A percentile compares a stretch with the other conserved stretches of the same genome.
Evolutionary conservation across 345 rosid genomes (phyloP).

Genomic region (Gynandropsis gynandra): DNA sequence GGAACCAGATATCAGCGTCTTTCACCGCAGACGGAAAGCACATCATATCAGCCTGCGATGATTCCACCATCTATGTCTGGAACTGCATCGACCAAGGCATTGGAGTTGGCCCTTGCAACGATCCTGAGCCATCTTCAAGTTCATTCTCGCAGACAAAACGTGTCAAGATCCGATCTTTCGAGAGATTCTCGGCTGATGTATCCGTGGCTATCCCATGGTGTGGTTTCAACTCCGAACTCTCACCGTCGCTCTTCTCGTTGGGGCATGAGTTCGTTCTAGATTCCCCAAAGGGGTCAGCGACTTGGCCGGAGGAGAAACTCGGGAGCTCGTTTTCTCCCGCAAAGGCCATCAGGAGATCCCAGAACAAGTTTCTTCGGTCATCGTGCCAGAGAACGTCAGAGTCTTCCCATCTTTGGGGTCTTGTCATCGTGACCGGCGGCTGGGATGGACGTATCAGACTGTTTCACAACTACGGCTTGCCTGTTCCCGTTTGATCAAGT

Average conservation of each 20-base stretch:
- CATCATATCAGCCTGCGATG: slow-evolving; percentile 74
- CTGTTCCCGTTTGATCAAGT: slow-evolving; percentile 40
- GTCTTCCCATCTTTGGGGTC: slow-evolving; percentile 74
- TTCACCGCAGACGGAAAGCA: slow-evolving; percentile 76
- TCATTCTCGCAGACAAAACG: slow-evolving; percentile 29
- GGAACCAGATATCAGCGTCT: slow-evolving; percentile 58
- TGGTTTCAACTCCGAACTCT: slow-evolving; percentile 35
- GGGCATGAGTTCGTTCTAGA: slow-evolving; percentile 55
- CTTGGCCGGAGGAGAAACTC: slow-evolving; percentile 97
- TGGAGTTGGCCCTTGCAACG: not conserved
- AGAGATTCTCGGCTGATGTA: slow-evolving; percentile 67
- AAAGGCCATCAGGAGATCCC: slow-evolving; percentile 50
- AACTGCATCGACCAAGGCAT: slow-evolving; percentile 32
- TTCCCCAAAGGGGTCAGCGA: slow-evolving; percentile 75
- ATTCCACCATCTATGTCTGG: slow-evolving; percentile 75
- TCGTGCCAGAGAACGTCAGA: slow-evolving; percentile 58
- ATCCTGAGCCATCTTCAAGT: slow-evolving; percentile 17
- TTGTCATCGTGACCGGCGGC: slow-evolving; percentile 89
- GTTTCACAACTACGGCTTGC: slow-evolving; percentile 87
- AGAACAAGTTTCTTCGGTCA: slow-evolving; percentile 51
- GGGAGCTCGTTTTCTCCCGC: slow-evolving; percentile 35
- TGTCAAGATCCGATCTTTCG: slow-evolving; percentile 48
- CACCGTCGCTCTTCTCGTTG: slow-evolving; percentile 39
- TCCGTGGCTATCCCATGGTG: slow-evolving; percentile 79
- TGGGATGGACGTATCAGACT: slow-evolving; percentile 88